Conservation (phyloP, 2,329 filamentous ascomycete genomes). For the Truncatella angustata region DNA sequence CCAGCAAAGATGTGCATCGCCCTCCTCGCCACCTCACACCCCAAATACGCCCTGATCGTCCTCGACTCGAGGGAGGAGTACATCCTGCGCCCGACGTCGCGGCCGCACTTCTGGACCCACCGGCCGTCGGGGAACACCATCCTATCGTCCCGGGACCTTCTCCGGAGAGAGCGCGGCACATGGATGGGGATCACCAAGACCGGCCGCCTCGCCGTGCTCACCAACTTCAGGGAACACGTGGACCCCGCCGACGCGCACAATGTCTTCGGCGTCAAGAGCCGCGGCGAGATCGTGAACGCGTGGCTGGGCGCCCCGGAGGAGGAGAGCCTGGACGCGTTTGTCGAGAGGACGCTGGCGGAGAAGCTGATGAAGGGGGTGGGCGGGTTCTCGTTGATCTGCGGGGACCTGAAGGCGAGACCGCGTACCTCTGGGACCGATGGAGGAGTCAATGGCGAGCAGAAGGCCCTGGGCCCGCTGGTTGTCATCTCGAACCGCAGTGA, state of each 20-base stretch:
- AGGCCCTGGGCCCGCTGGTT: slow-evolving; percentile 47
- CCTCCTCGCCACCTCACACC: slow-evolving; percentile 72
- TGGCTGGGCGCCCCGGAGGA: slow-evolving; percentile 53
- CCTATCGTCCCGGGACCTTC: slow-evolving; percentile 61
- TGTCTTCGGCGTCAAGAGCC: slow-evolving; percentile 53
- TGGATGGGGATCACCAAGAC: slow-evolving; percentile 63
- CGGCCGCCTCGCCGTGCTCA: slow-evolving; percentile 62
- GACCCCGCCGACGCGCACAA: slow-evolving; percentile 49
- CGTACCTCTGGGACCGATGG: not conserved
- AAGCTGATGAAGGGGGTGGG: slow-evolving; percentile 59
- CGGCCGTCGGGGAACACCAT: slow-evolving; percentile 41
- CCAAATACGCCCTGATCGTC: slow-evolving; percentile 70
- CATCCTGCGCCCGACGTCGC: slow-evolving; percentile 61
- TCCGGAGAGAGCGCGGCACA: slow-evolving; percentile 60
- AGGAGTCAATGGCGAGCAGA: slow-evolving; percentile 2
- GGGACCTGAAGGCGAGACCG: slow-evolving; percentile 46
- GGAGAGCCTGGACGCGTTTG: slow-evolving; percentile 49
- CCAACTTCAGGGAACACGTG: slow-evolving; percentile 62
- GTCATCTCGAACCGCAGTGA: slow-evolving; percentile 62
- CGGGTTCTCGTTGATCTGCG: slow-evolving; percentile 66
- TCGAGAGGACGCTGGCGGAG: slow-evolving; percentile 49
- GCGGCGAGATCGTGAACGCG: slow-evolving; percentile 62
- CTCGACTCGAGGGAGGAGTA: slow-evolving; percentile 78
- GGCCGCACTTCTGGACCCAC: slow-evolving; percentile 63
- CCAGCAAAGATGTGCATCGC: slow-evolving; percentile 67